Evolutionary conservation across 805 yeast genomes (phyloP), one percentile per base, ranked within the genome.

Genomic region (Saccharomycopsis fermentans): DNA sequence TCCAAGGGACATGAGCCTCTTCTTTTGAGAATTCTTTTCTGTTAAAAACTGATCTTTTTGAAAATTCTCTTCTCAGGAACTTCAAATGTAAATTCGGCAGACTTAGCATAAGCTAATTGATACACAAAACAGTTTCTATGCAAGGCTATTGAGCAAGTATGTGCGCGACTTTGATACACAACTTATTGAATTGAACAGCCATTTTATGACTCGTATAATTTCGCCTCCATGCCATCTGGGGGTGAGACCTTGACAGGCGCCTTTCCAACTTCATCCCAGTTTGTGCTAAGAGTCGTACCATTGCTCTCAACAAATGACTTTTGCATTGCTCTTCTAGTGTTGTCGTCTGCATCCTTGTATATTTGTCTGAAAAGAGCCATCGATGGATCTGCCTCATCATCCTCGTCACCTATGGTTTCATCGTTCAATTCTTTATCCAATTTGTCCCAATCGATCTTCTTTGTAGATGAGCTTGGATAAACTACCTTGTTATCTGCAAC

Each of bases 241-340:
- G 96, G 90, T 26, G 77, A 71, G 1, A 85, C 78, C 65, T 84
- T 86, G 51, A 86, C 86, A 21, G 70, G 76, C 60, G 81, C 82
- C 58, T 79, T 75, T 40, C 81, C 75, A 1, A 95, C 98, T 60
- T 90, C 96, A 11, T 73, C 79, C 99, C 99, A 94, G 68, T 89
- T 87, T 3, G 99, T 94, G 52, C 96, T 88, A 59, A 94, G 74
- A 1, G 96, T 82, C 0, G 99, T 94, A 21, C 99, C 99, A 65
- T 87, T 86, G 65, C 96, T 87, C 71, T 94, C 97, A n/a, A 82
- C 77, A 66, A 81, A 94, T 56, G 96, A 88, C 73, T 94, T 94
- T 96, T 89, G 86, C 98, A 94, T 94, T 1, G 99, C 99, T 55
- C 95, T 77, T 64, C 76, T 76, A 0, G 96, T 85, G 66, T 94